Conservation (phyloP, 345 rosid species). For the Syzygium aqueum region DNA sequence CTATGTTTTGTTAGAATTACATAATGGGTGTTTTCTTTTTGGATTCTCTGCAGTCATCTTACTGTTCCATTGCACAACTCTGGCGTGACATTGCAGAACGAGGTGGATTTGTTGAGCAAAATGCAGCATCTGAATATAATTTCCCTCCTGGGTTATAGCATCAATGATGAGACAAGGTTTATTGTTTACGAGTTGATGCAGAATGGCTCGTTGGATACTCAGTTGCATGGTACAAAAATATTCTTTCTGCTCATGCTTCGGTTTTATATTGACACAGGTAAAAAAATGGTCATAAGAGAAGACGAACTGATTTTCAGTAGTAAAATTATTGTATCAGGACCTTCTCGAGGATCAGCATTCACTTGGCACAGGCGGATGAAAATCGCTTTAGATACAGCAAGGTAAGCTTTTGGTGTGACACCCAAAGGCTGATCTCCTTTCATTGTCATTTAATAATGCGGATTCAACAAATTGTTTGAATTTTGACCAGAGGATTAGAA, state of each 20-base stretch:
- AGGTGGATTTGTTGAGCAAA: constrained; percentile 67
- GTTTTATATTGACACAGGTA: background rate
- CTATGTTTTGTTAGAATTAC: background rate
- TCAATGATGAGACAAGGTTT: constrained; percentile 40
- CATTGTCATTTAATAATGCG: background rate
- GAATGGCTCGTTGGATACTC: constrained; percentile 78
- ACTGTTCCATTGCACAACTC: background rate
- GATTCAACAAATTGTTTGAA: background rate
- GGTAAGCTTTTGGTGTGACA: constrained; percentile 28
- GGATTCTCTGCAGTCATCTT: background rate
- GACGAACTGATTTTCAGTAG: background rate
- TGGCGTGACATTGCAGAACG: constrained; percentile 46
- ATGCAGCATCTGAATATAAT: constrained; percentile 69
- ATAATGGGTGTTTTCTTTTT: background rate
- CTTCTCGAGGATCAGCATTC: constrained; percentile 62
- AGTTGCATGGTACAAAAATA: constrained; percentile 64
- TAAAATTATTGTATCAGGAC: constrained; percentile 25
- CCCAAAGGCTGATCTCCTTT: background rate
- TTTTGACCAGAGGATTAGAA: constrained; percentile 80
- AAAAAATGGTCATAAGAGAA: background rate
- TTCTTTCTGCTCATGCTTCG: background rate
- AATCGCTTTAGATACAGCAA: constrained; percentile 77
- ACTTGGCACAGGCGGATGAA: constrained; percentile 90
- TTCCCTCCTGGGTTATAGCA: constrained; percentile 62
- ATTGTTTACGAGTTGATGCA: constrained; percentile 85